Base-by-base conservation (phyloP, 495 filamentous ascomycete genomes). In the Penicillium dipodomyicola region DNA sequence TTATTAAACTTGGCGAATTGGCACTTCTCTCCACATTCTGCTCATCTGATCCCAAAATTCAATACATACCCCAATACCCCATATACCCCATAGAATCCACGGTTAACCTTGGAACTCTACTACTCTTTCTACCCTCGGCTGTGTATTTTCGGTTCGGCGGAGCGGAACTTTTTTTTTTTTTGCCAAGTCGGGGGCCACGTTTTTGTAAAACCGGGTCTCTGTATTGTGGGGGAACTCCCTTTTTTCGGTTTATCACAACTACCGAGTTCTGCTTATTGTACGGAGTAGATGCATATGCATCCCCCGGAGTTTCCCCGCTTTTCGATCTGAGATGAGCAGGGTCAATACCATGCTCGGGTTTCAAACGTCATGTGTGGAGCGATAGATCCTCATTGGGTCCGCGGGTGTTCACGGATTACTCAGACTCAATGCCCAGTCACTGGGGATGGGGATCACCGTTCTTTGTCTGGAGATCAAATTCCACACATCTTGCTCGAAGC, bases 121-220 rank as follows among this genome's bases (percentile, higher is more conserved):
- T 25, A 17, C 11, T 15, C 6, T 29, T 43, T 14, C 14, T 22
- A 52, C n/a, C 37, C 50, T 52, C 50, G 50, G 50, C 6, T 52
- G 30, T 30, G 19, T 19, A 23, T 39, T 48, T 41, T 66, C 64
- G 64, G 64, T 57, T 66, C 64, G 64, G 64, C 57, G 60, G 64
- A 66, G 57, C 60, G 64, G 64, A 66, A 59, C 20, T 11, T 32
- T 27, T 11, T 8, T 41, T 10, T n/a, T 8, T 12, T 14, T 49
- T 22, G 40, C 51, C 51, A 43, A 54, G 49, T 51, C 49, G 49
- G 30, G 11, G 20, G 12, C 15, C 29, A 45, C 27, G 51, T 45
- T 40, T 49, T 33, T n/a, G 25, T 42, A 22, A 42, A 22, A 43
- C 17, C 9, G 40, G 14, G 1, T 29, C 7, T 29, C 7, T 29